phyloP scores from a whole-genome alignment of 139 green algal species.

The Chlamydomonas asymmetrica region DNA sequence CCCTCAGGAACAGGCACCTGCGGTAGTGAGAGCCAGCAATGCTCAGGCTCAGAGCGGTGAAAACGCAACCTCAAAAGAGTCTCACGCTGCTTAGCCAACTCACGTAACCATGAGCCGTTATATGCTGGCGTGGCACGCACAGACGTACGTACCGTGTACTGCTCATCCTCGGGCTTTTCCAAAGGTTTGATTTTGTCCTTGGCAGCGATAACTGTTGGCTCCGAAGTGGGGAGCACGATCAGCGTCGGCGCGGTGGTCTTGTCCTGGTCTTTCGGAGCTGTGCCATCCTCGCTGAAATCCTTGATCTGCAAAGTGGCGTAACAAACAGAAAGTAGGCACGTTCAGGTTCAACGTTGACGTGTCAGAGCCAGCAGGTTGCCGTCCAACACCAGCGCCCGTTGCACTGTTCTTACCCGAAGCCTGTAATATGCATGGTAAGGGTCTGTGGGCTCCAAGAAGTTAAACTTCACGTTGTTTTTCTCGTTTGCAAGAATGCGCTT shows the following conservation, averaged over 20 bases:
- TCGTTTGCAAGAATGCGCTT: constrained; percentile 90
- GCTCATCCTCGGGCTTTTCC: constrained; percentile 81
- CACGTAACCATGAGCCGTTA: too few relatives aligned
- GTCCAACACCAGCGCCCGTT: not conserved
- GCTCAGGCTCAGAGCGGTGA: too few relatives aligned
- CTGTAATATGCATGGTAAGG: constrained; percentile 98
- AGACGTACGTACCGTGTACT: constrained; percentile 84
- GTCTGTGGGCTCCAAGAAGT: constrained; percentile 85
- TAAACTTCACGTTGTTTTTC: constrained; percentile 96
- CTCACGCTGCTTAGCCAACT: too few relatives aligned
- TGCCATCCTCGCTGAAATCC: constrained; percentile 46
- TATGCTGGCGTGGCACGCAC: too few relatives aligned
- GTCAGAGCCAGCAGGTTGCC: too few relatives aligned
- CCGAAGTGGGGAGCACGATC: too few relatives aligned
- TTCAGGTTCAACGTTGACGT: too few relatives aligned
- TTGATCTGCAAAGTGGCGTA: constrained; percentile 47
- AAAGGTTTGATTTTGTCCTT: constrained; percentile 61
- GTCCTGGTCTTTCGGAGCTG: constrained; percentile 9
- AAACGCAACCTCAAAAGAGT: too few relatives aligned
- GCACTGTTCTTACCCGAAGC: constrained; percentile 57
- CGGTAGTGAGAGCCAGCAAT: too few relatives aligned
- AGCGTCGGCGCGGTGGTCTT: not conserved
- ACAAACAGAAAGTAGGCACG: too few relatives aligned
- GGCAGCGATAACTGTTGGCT: too few relatives aligned
- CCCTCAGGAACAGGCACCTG: constrained; percentile 87